Evolutionary conservation across 306 rosid species (phyloP).

Genomic region (Mimosa bimucronata): DNA sequence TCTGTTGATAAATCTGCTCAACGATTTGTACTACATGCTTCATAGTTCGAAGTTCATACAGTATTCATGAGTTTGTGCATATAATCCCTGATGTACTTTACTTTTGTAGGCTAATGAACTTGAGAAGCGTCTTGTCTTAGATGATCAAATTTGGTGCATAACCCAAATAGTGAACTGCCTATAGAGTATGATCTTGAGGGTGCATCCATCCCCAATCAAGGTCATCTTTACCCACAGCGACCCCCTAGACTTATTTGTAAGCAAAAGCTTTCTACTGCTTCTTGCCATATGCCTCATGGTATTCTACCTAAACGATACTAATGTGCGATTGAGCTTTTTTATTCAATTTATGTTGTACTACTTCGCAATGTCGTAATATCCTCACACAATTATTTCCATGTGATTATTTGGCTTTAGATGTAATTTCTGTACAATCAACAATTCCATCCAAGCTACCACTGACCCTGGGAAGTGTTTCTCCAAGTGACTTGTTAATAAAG

Average conservation of each 20-base stretch:
- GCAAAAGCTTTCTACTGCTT: slow-evolving; percentile 46
- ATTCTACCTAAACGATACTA: background rate
- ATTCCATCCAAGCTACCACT: slow-evolving; percentile 63
- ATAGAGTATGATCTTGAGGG: slow-evolving; percentile 70
- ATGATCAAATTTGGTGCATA: slow-evolving; percentile 41
- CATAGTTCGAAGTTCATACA: background rate
- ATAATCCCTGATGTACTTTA: slow-evolving; percentile 15
- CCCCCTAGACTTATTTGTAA: slow-evolving; percentile 51
- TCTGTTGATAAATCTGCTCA: background rate
- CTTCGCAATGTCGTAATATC: slow-evolving; percentile 2
- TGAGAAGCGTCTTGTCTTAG: slow-evolving; percentile 67
- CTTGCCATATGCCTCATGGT: slow-evolving; percentile 54
- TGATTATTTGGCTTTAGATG: slow-evolving; percentile 64
- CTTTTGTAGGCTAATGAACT: slow-evolving; percentile 54
- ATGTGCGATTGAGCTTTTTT: background rate
- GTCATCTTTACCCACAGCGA: slow-evolving; percentile 48
- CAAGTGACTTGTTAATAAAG: slow-evolving; percentile 76
- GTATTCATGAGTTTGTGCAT: slow-evolving; percentile 3
- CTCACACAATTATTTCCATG: slow-evolving; percentile 11
- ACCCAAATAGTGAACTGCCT: slow-evolving; percentile 48
- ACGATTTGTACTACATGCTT: background rate
- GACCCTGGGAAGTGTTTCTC: slow-evolving; percentile 84
- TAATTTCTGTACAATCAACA: slow-evolving; percentile 57
- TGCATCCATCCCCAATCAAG: slow-evolving; percentile 54
- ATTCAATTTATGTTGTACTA: background rate